Conservation (phyloP, 257 asterid genomes). For the Cinchona pubescens region DNA sequence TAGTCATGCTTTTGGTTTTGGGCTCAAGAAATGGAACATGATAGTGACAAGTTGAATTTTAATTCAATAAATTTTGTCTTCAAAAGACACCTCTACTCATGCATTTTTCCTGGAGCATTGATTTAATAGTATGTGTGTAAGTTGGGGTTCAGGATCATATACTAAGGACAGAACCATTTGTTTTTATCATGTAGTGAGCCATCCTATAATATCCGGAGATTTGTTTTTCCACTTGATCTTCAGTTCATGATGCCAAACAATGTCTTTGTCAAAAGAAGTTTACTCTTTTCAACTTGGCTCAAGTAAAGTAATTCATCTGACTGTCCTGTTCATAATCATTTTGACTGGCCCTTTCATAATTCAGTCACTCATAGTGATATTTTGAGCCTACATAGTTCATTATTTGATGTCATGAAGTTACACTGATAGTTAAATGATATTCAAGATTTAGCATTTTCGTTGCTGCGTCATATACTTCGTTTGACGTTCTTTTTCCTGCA, state of each 20-base stretch:
- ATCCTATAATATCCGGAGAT: background rate
- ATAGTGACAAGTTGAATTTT: background rate
- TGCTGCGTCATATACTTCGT: background rate
- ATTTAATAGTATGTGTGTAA: background rate
- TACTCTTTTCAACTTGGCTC: background rate
- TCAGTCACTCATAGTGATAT: background rate
- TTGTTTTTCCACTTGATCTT: background rate
- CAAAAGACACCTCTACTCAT: background rate
- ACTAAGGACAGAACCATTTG: background rate
- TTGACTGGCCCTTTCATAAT: background rate
- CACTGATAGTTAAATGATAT: background rate
- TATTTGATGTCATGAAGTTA: background rate
- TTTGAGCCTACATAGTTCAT: background rate
- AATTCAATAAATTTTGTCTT: background rate
- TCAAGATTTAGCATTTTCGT: background rate
- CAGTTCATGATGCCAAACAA: background rate
- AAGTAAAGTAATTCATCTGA: background rate
- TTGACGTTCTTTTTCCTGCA: constrained; percentile 5
- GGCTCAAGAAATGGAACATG: background rate
- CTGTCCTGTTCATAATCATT: background rate
- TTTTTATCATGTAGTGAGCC: background rate
- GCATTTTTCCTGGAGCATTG: background rate
- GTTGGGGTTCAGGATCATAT: background rate
- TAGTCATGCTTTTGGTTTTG: no score
- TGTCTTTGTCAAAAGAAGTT: background rate